These are phyloP conservation scores for Dendrobium catenatum DNA, from an alignment of 106 monocot species.

Conservation along the genomic window DNA sequence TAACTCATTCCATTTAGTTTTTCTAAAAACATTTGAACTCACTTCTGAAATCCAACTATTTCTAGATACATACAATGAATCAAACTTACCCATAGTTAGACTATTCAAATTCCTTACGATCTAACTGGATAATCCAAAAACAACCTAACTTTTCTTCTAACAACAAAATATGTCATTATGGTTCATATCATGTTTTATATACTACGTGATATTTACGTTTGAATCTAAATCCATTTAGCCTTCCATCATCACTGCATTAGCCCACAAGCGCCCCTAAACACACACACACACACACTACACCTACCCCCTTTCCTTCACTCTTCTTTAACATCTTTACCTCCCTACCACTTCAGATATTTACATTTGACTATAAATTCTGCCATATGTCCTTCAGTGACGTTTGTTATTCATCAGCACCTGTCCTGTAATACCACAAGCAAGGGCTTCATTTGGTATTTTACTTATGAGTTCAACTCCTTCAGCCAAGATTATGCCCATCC, in stretches of 20 bases:
- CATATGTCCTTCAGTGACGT: background rate
- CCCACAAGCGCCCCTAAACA: no score
- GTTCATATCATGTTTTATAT: background rate
- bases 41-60: no score
- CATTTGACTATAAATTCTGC: background rate
- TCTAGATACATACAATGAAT: no score
- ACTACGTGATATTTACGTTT: background rate
- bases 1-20: no score
- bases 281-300: no score
- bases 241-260: background rate
- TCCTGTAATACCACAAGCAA: conserved; percentile 56
- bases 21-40: no score
- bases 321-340: no score
- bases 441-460: conserved; percentile 56
- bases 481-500: conserved; percentile 70
- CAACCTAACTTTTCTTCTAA: background rate
- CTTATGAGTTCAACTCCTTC: conserved; percentile 44
- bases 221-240: background rate
- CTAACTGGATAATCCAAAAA: background rate
- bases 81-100: no score
- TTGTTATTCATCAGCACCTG: conserved; percentile 31
- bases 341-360: background rate
- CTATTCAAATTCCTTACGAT: background rate
- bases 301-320: no score
- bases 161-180: background rate